These are phyloP conservation scores for Epichloe typhina DNA, from an alignment of 2,329 filamentous ascomycete genomes.

Conservation along the genomic window DNA sequence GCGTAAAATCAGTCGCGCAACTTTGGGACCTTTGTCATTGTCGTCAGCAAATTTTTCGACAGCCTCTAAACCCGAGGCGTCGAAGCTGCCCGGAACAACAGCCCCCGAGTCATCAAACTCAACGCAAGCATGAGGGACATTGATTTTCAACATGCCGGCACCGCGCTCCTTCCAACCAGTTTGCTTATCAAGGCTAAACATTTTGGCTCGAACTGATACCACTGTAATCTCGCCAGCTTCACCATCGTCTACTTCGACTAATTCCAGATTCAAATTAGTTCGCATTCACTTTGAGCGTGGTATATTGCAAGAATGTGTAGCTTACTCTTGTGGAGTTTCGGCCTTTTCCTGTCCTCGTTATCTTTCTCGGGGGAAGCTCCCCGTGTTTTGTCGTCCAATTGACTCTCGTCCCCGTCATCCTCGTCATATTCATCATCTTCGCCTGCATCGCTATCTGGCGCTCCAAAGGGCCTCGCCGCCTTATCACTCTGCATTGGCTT, in stretches of 20 bases:
- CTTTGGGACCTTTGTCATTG: slow-evolving; percentile 24
- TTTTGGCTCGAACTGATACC: slow-evolving; percentile 65
- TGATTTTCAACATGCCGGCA: slow-evolving; percentile 71
- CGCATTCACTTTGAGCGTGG: not conserved
- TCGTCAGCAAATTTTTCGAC: slow-evolving; percentile 24
- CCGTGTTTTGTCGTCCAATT: slow-evolving; percentile 33
- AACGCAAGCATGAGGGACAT: slow-evolving; percentile 48
- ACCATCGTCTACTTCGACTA: slow-evolving; percentile 66
- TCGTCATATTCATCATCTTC: slow-evolving; percentile 32
- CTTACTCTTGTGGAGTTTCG: slow-evolving; percentile 58
- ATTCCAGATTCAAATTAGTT: not conserved
- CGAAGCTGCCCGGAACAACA: slow-evolving; percentile 40
- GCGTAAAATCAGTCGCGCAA: slow-evolving; percentile 72
- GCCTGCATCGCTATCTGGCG: slow-evolving; percentile 48
- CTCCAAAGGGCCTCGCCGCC: slow-evolving; percentile 61
- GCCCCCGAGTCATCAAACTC: slow-evolving; percentile 39
- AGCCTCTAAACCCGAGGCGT: slow-evolving; percentile 37
- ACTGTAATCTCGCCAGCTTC: slow-evolving; percentile 71
- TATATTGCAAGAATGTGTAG: slow-evolving; percentile 5
- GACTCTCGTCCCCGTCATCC: slow-evolving; percentile 26
- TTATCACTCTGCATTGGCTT: slow-evolving; percentile 41
- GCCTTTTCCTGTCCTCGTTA: slow-evolving; percentile 50
- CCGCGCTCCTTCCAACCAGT: slow-evolving; percentile 84
- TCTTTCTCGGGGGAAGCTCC: slow-evolving; percentile 38
- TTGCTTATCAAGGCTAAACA: slow-evolving; percentile 64